phyloP scores from a whole-genome alignment of 1,284 basidiomycete species.

The Marasmius fiardii region DNA sequence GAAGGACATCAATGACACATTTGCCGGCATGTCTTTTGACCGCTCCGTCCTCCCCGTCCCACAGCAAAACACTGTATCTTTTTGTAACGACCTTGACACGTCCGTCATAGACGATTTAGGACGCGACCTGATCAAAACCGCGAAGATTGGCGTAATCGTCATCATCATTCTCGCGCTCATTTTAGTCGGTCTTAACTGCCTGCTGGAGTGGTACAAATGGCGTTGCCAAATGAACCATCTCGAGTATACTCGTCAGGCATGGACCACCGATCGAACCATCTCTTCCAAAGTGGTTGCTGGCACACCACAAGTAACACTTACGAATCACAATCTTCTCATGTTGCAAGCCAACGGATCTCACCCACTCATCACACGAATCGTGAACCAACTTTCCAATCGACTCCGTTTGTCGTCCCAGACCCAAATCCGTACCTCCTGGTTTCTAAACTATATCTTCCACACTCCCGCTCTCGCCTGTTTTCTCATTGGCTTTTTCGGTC shows the following conservation, averaged over 20 bases:
- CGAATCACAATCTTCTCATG: conserved; percentile 73
- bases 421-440: conserved; percentile 72
- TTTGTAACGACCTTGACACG: conserved; percentile 78
- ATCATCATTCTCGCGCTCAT: conserved; percentile 61
- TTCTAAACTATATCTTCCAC: conserved; percentile 87
- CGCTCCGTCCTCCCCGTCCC: conserved; percentile 74
- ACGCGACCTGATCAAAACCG: conserved; percentile 68
- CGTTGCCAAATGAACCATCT: conserved; percentile 61
- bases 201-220: conserved; percentile 82
- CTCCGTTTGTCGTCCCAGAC: conserved; percentile 56
- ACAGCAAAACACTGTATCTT: conserved; percentile 54
- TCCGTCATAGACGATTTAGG: conserved; percentile 83
- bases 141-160: conserved; percentile 74
- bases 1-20: conserved; percentile 84
- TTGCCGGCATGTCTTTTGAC: conserved; percentile 68
- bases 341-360: conserved; percentile 65
- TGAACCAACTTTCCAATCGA: conserved; percentile 46
- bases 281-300: conserved; percentile 32
- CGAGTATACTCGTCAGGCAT: conserved; percentile 67
- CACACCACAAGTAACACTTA: conserved; percentile 55
- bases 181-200: conserved; percentile 62
- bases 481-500: conserved; percentile 85
- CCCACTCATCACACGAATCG: conserved; percentile 66
- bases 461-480: conserved; percentile 87
- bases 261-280: conserved; percentile 67